Base-by-base conservation (phyloP, 2,329 filamentous ascomycete species). In the Ophiostoma ulmi region DNA sequence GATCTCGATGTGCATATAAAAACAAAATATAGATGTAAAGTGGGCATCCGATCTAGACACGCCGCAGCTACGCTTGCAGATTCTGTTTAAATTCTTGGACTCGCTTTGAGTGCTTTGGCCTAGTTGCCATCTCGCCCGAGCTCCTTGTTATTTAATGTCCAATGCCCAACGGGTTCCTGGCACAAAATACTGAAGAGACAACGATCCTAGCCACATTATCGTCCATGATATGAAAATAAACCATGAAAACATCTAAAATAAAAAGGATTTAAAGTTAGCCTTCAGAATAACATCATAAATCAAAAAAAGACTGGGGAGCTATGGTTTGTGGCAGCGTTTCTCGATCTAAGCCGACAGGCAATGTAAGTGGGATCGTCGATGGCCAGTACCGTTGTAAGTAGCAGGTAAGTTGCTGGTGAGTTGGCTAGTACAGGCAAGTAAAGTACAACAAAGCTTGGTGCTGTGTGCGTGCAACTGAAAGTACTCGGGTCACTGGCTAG, bases 1-100 rank as follows among this genome's bases (percentile, higher is more conserved):
- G 26, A 63, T 63, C 58, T 63, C 58, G 58, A 63, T 63, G 52
- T 58, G 58, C 58, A 26, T 63, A 63, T 35, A 63, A 6, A 63
- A 63, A 17, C 22, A 63, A 17, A 63, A 17, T 6, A 13, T 31
- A 17, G 26, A 3, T 35, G 58, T 63, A 63, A 35, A 63, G 58
- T 35, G 58, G 22, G 14, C 58, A 63, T 63, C 13, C 58, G 26
- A 63, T 63, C 58, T 35, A 63, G 58, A 63, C 58, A 63, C 22
- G 58, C 22, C 58, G 52, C 52, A 58, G n/a, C 7, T 26, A 10
- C 8, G 52, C n/a, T 58, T 26, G 52, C 52, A 58, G n/a, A 58
- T 6, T 58, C 52, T 58, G 52, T 58, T 58, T 13, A 7, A 17
- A 10, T 48, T 48, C 44, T 48, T n/a, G 44, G 44, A 31, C 52